Percentiles rank a stretch among this genome's conserved stretches.
Conservation (phyloP, 2,329 filamentous ascomycete species). For the Pseudogymnoascus sp. region DNA sequence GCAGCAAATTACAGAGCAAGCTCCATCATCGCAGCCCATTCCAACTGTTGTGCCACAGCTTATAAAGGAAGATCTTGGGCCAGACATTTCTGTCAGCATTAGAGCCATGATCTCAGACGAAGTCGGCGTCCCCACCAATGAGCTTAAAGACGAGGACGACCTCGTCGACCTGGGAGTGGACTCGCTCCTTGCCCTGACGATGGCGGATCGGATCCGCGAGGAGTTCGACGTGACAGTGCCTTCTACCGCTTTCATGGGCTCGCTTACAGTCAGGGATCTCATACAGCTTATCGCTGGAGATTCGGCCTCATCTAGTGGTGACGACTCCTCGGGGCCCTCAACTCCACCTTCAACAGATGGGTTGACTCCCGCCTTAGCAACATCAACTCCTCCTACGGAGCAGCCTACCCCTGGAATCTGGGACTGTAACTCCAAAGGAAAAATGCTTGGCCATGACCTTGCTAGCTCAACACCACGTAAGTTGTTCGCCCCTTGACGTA, state of each 20-base stretch:
- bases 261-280: slow-evolving; percentile 39
- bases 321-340: not conserved
- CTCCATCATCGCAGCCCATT: slow-evolving; percentile 24
- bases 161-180: slow-evolving; percentile 54
- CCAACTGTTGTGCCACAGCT: slow-evolving; percentile 29
- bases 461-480: slow-evolving; percentile 22
- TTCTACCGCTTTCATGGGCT: slow-evolving; percentile 46
- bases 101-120: slow-evolving; percentile 45
- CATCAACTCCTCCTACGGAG: too few relatives aligned
- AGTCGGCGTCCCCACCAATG: slow-evolving; percentile 45
- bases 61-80: slow-evolving; percentile 31
- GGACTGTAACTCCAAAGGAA: slow-evolving; percentile 27
- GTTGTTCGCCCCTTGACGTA: too few relatives aligned
- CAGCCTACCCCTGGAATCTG: too few relatives aligned
- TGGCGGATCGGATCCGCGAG: slow-evolving; percentile 48
- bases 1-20: slow-evolving; percentile 25
- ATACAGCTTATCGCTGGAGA: not conserved
- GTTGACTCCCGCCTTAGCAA: too few relatives aligned
- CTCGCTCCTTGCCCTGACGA: slow-evolving; percentile 50
- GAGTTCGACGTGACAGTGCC: slow-evolving; percentile 48
- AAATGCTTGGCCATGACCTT: slow-evolving; percentile 30
- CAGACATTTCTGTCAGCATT: slow-evolving; percentile 39
- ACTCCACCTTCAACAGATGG: too few relatives aligned
- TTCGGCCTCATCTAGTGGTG: not conserved
- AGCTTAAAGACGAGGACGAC: slow-evolving; percentile 46